Evolutionary conservation across 352 stramenopile genomes (phyloP), one percentile per base, ranked within the genome.

Genomic region (Globisporangium camurandrum): DNA sequence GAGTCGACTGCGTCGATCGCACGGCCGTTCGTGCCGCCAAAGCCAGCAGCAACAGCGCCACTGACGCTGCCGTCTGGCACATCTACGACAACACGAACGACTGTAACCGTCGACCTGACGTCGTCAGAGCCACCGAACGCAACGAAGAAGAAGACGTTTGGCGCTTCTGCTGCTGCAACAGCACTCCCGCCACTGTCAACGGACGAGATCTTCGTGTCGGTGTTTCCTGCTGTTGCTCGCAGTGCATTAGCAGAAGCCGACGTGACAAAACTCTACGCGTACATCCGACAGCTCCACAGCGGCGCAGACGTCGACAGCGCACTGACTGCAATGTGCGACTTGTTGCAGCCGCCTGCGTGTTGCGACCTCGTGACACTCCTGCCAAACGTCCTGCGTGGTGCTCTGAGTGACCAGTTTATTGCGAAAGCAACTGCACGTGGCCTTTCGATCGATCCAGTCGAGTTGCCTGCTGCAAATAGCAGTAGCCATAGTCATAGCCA

Each of bases 1-100:
- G 56, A 80, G 8, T 59, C 62, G 9, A 88, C 76, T 0, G 77
- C 80, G 24, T 88, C 77, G 9, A 92, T 90, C 56, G 62, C 62
- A 2, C 71, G 78, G 34, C 71, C 75, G 3, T 88, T 86, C 51
- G 63, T 72, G 8, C 49, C 64, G 12, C 71, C 19, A 69, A 36
- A 67, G 51, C 39, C 31, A 45, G 49, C 4, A 8, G 36, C 6
- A 50, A 30, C 30, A 14, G 30, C 19, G 20, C 20, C 14, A 34
- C 30, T 34, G 30, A 8, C 14, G 14, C 30, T 34, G 30, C 30
- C 9, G 30, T 34, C 3, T 8, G 8, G 30, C 14, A n/a, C 40
- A 20, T 19, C n/a, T 22, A 23, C 23, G 40, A 22, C 40, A n/a
- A 22, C 19, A 24, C 2, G 19, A 24, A 10, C 11, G 30, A 24